These are phyloP conservation scores for Amaranthus cruentus DNA, from an alignment of 148 eudicot genomes.

Conservation along the genomic window DNA sequence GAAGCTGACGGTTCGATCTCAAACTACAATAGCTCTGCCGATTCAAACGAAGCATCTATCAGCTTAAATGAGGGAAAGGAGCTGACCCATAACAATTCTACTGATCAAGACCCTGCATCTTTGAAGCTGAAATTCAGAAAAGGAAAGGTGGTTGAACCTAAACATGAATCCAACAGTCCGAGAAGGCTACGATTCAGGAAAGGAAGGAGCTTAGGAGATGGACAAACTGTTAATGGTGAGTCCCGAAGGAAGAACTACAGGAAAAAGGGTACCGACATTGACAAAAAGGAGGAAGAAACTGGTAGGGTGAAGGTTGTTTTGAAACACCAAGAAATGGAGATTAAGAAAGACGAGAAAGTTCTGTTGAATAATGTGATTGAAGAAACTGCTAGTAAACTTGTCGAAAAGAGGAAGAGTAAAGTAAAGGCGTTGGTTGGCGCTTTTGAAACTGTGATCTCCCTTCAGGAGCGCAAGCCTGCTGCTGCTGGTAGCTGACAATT, in stretches of 20 bases:
- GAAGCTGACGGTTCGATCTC: constrained; percentile 35
- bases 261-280: constrained; percentile 24
- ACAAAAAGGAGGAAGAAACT: constrained; percentile 16
- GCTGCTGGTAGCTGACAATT: no score
- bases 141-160: constrained; percentile 57
- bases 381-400: constrained; percentile 90
- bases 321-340: constrained; percentile 74
- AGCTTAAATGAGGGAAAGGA: constrained; percentile 2
- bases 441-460: constrained; percentile 83
- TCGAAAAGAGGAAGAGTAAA: constrained; percentile 69
- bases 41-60: constrained; percentile 10
- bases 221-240: constrained; percentile 24
- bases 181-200: constrained; percentile 46
- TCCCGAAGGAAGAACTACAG: constrained; percentile 31
- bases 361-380: constrained; percentile 69
- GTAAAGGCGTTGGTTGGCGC: constrained; percentile 98
- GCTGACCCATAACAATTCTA: constrained; percentile 12
- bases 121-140: constrained; percentile 59
- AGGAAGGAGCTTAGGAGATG: constrained; percentile 30
- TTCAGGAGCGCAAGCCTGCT: constrained; percentile 50
- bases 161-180: constrained; percentile 35
- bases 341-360: constrained; percentile 60
- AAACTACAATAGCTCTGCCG: constrained; percentile 3
- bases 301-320: constrained; percentile 48
- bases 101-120: constrained; percentile 25